Base-by-base conservation (phyloP, 495 filamentous ascomycete genomes). In the Cladorrhinum samala region DNA sequence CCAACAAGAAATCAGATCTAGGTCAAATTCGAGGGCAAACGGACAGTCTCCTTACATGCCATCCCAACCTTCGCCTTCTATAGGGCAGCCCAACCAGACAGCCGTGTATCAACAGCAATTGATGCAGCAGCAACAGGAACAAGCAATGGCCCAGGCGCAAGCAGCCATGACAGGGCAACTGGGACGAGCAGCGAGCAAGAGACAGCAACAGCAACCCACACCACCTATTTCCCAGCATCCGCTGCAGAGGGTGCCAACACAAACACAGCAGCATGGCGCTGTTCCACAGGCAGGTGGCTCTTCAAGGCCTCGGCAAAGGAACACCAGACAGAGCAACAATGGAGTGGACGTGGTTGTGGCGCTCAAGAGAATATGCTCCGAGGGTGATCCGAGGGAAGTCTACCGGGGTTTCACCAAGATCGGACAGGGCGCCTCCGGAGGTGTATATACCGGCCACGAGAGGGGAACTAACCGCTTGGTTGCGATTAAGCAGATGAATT, bases 401-500 rank as follows among this genome's bases (percentile, higher is more conserved):
- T 98, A 96, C 64, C 81, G 87, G 49, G 86, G 86, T 45, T 77
- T 98, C 51, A 91, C 83, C 60, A 98, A 97, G 71, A 97, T 98
- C 63, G 93, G 93, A 8, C 93, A 98, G 69, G 93, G 93, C 61
- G 93, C 93, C 25, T 98, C 93, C 13, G 93, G 93, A 52, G 93
- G 93, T 53, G 93, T 98, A 2, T 98, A 82, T 62, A 95, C 91
- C 9, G 93, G 93, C 1, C 91, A 92, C 66, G 87, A 96, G 68
- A 78, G 79, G 58, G 85, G 81, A 19, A 85, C 83, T 19, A 93
- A 93, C 63, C 82, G 83, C 49, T 87, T 91, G 58, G 94, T 98
- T 49, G 93, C 93, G 19, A 97, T 98, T 73, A 98, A 98, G 70
- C 93, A 98, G 76, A 98, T 98, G 93, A 97, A 98, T 57, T 74